phyloP scores from a whole-genome alignment of 2,329 filamentous ascomycete genomes.

The Neoascochyta sp. region DNA sequence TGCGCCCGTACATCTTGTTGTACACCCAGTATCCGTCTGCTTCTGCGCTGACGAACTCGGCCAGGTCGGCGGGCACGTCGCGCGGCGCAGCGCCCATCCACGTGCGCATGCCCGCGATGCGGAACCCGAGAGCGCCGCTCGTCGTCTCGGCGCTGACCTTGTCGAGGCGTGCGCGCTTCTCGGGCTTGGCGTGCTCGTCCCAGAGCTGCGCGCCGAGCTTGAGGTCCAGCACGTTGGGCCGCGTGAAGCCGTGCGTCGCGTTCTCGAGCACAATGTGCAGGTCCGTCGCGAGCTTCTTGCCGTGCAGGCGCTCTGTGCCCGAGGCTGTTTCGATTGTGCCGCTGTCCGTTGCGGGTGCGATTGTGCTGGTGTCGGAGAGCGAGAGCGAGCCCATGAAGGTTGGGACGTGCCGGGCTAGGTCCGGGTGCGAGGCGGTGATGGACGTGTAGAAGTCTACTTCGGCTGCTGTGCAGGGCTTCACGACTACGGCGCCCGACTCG shows the following conservation, averaged over 20 bases:
- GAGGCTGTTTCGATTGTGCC: conserved; percentile 26
- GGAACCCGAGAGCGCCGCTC: conserved; percentile 57
- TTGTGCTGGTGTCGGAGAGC: conserved; percentile 43
- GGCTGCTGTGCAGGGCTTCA: conserved; percentile 84
- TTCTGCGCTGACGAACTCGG: conserved; percentile 37
- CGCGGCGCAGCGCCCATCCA: conserved; percentile 40
- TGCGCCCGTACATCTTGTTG: conserved; percentile 64
- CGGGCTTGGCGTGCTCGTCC: conserved; percentile 64
- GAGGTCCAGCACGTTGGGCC: conserved; percentile 86
- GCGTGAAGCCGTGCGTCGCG: conserved; percentile 71
- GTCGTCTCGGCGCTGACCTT: conserved; percentile 58
- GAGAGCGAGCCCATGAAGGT: conserved; percentile 75
- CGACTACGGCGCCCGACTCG: conserved; percentile 75
- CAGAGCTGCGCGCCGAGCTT: conserved; percentile 86
- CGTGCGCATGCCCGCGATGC: conserved; percentile 63
- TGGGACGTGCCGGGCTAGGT: conserved; percentile 78
- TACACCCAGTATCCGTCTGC: conserved; percentile 56
- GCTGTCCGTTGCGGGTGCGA: conserved; percentile 18
- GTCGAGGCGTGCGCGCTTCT: conserved; percentile 59
- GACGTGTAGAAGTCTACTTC: conserved; percentile 91
- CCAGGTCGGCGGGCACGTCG: conserved; percentile 23
- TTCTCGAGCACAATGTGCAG: conserved; percentile 83
- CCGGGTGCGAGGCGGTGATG: conserved; percentile 60
- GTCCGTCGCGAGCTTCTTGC: conserved; percentile 68
- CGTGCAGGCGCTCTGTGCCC: conserved; percentile 45